Evolutionary conservation across 1,284 basidiomycete species (phyloP).

Genomic region (Kalmanozyma brasiliensis): DNA sequence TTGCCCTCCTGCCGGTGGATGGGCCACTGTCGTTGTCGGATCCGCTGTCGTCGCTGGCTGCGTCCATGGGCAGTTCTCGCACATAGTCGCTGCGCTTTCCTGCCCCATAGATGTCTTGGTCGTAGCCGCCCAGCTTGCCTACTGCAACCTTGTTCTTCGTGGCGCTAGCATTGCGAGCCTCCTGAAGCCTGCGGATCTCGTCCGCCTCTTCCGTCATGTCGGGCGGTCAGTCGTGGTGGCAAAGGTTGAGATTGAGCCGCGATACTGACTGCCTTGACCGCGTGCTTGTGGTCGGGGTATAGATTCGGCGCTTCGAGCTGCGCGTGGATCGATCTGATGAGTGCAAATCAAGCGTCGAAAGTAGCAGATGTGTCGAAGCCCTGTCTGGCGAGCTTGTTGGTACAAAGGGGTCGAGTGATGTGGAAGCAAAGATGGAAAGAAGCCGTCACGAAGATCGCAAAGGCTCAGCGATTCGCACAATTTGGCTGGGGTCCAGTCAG

Average conservation of each 20-base stretch:
- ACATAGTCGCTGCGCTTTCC: constrained; percentile 54
- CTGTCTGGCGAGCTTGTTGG: too few relatives aligned
- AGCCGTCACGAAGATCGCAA: too few relatives aligned
- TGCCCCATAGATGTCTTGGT: constrained; percentile 53
- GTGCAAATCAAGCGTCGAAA: too few relatives aligned
- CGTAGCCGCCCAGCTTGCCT: constrained; percentile 50
- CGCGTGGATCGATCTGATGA: too few relatives aligned
- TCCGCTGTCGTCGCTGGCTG: constrained; percentile 28
- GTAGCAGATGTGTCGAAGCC: too few relatives aligned
- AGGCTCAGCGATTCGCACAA: too few relatives aligned
- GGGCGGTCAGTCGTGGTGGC: neutral
- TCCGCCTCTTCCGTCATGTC: constrained; percentile 51
- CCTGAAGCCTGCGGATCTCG: constrained; percentile 51
- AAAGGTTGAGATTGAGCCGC: neutral
- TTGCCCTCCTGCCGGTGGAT: constrained; percentile 27
- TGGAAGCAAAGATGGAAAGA: too few relatives aligned
- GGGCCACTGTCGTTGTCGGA: constrained; percentile 44
- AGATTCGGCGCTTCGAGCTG: too few relatives aligned
- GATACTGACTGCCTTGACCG: too few relatives aligned
- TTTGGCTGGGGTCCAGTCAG: too few relatives aligned
- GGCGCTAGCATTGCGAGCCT: constrained; percentile 42
- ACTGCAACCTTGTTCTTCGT: constrained; percentile 40
- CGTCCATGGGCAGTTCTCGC: constrained; percentile 49
- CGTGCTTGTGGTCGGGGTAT: too few relatives aligned
- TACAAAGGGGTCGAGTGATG: too few relatives aligned